These are phyloP conservation scores for Trichoderma sp. DNA, from an alignment of 2,329 filamentous ascomycete genomes.

Conservation along the genomic window DNA sequence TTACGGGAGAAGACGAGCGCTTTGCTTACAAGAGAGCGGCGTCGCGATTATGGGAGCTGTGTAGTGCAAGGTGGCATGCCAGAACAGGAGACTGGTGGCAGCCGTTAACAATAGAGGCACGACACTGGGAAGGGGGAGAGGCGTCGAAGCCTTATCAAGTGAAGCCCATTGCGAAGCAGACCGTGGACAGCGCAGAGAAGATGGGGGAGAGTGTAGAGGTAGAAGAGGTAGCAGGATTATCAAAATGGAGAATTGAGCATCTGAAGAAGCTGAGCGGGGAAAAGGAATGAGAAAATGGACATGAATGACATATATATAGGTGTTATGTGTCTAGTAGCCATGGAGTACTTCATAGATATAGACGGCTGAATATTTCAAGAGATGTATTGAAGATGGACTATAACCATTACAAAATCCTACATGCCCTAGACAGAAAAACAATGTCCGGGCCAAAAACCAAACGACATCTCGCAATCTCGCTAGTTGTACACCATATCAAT, in stretches of 20 bases:
- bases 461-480: conserved; percentile 1
- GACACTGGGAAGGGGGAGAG: conserved; percentile 62
- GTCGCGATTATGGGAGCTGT: conserved; percentile 81
- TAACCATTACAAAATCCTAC: conserved; percentile 2
- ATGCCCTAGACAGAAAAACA: conserved; percentile 8
- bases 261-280: conserved; percentile 29
- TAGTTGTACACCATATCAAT: conserved; percentile 8
- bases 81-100: conserved; percentile 68
- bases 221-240: conserved; percentile 40
- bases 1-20: conserved; percentile 77
- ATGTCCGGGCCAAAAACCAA: not conserved
- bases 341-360: not conserved
- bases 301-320: not conserved
- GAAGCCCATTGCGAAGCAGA: not conserved
- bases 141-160: conserved; percentile 27
- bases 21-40: conserved; percentile 78
- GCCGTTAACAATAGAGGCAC: conserved; percentile 60
- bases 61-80: conserved; percentile 68
- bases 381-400: not conserved
- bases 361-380: not conserved
- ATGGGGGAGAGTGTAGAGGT: conserved; percentile 37
- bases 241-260: conserved; percentile 38
- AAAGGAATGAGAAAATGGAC: not conserved
- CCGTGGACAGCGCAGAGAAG: conserved; percentile 29
- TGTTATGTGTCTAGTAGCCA: not conserved